These are phyloP conservation scores for Dioscorea cayenensis DNA, from an alignment of 116 monocot genomes.

Conservation along the genomic window DNA sequence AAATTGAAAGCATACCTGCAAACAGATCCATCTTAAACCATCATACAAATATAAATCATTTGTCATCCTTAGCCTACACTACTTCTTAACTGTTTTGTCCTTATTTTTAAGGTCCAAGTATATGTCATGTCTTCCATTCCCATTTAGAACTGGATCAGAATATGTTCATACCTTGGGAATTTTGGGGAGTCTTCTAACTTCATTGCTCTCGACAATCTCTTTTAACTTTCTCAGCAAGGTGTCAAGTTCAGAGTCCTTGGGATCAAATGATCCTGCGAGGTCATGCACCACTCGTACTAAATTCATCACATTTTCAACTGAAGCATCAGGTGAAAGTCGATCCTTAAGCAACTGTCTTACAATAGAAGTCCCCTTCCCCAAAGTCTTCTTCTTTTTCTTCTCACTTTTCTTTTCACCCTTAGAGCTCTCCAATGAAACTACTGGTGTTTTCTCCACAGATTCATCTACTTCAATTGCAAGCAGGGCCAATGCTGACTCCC, in stretches of 20 bases:
- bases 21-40: no score
- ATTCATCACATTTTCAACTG: constrained; percentile 18
- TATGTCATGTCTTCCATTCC: no score
- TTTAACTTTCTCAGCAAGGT: constrained; percentile 53
- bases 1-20: no score
- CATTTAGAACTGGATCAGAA: neutral
- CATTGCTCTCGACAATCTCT: constrained; percentile 95
- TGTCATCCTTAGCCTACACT: no score
- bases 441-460: constrained; percentile 48
- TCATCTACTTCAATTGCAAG: constrained; percentile 65
- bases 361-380: constrained; percentile 73
- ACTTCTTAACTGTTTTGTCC: no score
- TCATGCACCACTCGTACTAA: constrained; percentile 37
- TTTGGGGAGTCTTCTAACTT: constrained; percentile 95
- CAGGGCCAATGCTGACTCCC: constrained; percentile 75
- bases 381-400: constrained; percentile 67
- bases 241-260: constrained; percentile 36
- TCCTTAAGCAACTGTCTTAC: constrained; percentile 56
- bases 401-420: constrained; percentile 59
- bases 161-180: constrained; percentile 78
- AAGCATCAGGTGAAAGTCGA: constrained; percentile 3
- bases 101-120: no score
- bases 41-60: no score
- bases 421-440: neutral
- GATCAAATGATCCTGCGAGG: constrained; percentile 58